Conservation (phyloP, 2,329 filamentous ascomycete species). For the Mariannaea sp. region DNA sequence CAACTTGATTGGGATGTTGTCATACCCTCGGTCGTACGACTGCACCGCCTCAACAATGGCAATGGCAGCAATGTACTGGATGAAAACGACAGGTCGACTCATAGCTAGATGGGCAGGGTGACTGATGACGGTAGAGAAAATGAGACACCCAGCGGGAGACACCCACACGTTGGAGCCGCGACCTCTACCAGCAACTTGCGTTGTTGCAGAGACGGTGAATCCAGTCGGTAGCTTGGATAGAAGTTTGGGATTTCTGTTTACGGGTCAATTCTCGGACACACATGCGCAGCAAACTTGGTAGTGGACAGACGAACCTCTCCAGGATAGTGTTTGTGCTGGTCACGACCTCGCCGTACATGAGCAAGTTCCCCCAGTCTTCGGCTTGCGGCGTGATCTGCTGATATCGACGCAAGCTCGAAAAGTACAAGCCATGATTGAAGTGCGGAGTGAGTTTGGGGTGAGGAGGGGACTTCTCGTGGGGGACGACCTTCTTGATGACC, state of each 20-base stretch:
- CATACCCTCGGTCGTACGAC: constrained; percentile 77
- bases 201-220: constrained; percentile 86
- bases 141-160: constrained; percentile 80
- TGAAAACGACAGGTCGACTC: constrained; percentile 82
- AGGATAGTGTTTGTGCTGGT: constrained; percentile 93
- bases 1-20: constrained; percentile 76
- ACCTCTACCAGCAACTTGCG: constrained; percentile 85
- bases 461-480: constrained; percentile 72
- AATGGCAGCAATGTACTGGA: constrained; percentile 90
- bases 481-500: constrained; percentile 73
- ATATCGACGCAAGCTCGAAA: constrained; percentile 70
- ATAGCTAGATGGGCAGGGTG: constrained; percentile 76
- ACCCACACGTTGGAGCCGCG: constrained; percentile 95
- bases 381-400: constrained; percentile 60
- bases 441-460: constrained; percentile 75
- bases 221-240: constrained; percentile 78
- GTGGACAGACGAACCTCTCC: constrained; percentile 68
- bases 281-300: fast-evolving
- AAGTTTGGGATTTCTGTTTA: constrained; percentile 71
- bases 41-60: constrained; percentile 85
- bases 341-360: constrained; percentile 90
- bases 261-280: not conserved
- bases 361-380: constrained; percentile 71
- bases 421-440: constrained; percentile 85
- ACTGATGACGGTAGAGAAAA: constrained; percentile 87